Evolutionary conservation across 2,329 filamentous ascomycete genomes (phyloP).

Genomic region (Phaeosphaeria sp.): DNA sequence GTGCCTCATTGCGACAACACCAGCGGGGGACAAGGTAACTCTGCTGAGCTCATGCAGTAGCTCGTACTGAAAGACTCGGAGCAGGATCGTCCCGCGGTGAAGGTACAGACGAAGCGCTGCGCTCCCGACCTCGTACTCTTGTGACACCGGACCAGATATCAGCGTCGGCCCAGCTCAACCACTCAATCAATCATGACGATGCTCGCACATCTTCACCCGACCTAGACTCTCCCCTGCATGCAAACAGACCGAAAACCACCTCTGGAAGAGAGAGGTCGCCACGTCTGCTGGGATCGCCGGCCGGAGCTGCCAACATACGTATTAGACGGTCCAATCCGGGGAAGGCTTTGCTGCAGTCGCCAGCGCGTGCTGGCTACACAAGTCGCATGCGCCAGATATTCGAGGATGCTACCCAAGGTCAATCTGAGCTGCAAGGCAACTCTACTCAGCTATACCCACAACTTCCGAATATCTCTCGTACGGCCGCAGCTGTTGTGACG

Average conservation of each 20-base stretch:
- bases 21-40: not conserved
- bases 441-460: constrained; percentile 24
- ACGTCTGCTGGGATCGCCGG: constrained; percentile 7
- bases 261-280: not conserved
- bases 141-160: constrained; percentile 10
- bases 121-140: constrained; percentile 4
- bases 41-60: not conserved
- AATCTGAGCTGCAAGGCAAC: not conserved
- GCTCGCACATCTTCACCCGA: no score
- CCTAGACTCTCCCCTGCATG: not conserved
- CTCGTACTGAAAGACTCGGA: not conserved
- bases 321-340: constrained; percentile 28
- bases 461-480: constrained; percentile 33
- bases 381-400: constrained; percentile 40
- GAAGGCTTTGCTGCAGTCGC: constrained; percentile 30
- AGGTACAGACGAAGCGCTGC: constrained; percentile 6
- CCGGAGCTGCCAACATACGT: constrained; percentile 28
- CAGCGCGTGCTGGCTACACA: constrained; percentile 37
- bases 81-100: constrained; percentile 2
- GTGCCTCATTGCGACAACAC: not conserved
- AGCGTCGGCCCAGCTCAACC: not conserved
- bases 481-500: constrained; percentile 7
- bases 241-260: not conserved
- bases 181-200: not conserved
- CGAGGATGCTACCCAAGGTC: constrained; percentile 18